Conservation (phyloP, 441 rosid species). For the Metrosideros polymorpha region DNA sequence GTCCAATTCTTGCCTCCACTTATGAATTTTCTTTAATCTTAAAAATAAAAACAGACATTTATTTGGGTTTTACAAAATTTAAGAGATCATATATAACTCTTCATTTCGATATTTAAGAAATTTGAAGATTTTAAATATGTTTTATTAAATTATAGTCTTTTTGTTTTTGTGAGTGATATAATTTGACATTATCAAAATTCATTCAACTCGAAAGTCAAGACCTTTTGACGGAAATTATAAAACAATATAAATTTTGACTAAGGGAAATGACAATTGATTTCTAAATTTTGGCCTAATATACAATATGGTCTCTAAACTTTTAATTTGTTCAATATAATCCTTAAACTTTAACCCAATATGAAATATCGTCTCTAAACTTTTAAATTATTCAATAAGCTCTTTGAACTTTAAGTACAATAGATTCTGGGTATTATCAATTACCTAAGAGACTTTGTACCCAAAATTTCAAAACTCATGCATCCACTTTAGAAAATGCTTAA, state of each 20-base stretch:
- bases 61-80: background rate
- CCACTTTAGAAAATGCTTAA: background rate
- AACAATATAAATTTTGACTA: fast-evolving
- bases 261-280: no score
- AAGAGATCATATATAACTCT: no score
- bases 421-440: background rate
- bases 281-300: no score
- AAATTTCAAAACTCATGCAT: background rate
- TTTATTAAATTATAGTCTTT: background rate
- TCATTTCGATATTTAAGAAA: background rate
- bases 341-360: no score
- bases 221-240: background rate
- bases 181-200: background rate
- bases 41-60: background rate
- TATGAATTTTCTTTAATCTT: background rate
- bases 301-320: no score
- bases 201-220: background rate
- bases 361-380: no score
- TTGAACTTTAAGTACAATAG: background rate
- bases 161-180: background rate
- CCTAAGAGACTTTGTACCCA: background rate
- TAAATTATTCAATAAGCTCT: no score
- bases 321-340: no score
- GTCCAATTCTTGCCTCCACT: background rate
- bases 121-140: background rate